Evolutionary conservation across 768 basidiomycete genomes (phyloP).

Genomic region (Flagelloscypha sp.): DNA sequence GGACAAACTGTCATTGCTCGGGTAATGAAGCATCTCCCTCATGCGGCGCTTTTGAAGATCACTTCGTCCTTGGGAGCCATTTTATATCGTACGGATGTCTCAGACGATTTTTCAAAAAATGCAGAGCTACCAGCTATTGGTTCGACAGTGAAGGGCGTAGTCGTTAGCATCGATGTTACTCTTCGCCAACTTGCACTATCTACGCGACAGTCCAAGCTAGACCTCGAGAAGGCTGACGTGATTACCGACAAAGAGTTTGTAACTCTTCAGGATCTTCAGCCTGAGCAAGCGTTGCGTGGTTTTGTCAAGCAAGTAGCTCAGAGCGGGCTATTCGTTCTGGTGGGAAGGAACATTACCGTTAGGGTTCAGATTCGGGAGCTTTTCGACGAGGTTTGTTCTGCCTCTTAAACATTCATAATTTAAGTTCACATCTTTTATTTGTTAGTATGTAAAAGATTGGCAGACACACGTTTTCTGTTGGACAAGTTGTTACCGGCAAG

Average conservation of each 20-base stretch:
- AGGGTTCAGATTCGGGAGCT: constrained; percentile 90
- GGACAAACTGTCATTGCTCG: constrained; percentile 78
- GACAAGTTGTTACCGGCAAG: constrained; percentile 83
- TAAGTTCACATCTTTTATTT: constrained; percentile 7
- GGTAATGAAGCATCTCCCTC: constrained; percentile 63
- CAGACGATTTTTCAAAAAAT: constrained; percentile 67
- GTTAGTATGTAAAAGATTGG: constrained; percentile 93
- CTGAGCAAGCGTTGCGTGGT: constrained; percentile 74
- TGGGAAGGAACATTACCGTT: constrained; percentile 80
- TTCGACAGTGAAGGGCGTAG: constrained; percentile 59
- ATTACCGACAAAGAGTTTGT: constrained; percentile 65
- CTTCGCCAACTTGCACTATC: constrained; percentile 73
- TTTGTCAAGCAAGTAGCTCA: constrained; percentile 85
- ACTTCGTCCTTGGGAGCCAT: constrained; percentile 62
- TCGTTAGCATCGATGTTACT: constrained; percentile 59
- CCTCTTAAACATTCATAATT: background rate
- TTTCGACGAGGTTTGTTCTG: constrained; percentile 62
- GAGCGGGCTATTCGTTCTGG: constrained; percentile 81
- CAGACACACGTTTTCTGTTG: constrained; percentile 66
- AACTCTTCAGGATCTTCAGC: constrained; percentile 51
- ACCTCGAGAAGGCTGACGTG: constrained; percentile 37
- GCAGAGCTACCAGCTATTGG: constrained; percentile 52
- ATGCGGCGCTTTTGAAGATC: constrained; percentile 74
- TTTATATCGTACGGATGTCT: constrained; percentile 72
- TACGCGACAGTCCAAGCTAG: constrained; percentile 64